Conservation (phyloP, 2,329 filamentous ascomycete genomes). For the Thermothelomyces thermophilus region DNA sequence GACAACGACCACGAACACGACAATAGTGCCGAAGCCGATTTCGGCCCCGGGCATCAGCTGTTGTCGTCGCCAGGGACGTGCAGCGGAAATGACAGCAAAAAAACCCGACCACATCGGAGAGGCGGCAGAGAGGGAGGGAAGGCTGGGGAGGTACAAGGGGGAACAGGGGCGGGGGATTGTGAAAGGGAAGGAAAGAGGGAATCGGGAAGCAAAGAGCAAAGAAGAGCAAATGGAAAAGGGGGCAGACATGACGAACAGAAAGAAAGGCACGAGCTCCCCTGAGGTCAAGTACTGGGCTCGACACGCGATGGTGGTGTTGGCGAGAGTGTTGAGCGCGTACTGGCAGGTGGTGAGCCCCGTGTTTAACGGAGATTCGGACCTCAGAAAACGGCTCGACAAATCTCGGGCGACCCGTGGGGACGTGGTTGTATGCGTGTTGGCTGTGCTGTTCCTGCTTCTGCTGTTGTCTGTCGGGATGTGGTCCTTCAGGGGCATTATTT, state of each 20-base stretch:
- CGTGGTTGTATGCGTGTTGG: conserved; percentile 24
- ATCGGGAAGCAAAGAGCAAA: neutral
- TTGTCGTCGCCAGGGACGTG: conserved; percentile 1
- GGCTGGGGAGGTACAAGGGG: too few species aligned
- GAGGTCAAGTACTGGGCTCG: neutral
- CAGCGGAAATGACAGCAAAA: conserved; percentile 11
- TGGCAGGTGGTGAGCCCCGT: conserved; percentile 34
- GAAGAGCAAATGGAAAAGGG: neutral
- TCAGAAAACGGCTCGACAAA: conserved; percentile 27
- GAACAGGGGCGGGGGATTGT: too few species aligned
- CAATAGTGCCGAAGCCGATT: conserved; percentile 4
- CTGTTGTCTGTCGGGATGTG: conserved; percentile 21
- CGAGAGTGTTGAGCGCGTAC: conserved; percentile 24
- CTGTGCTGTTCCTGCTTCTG: conserved; percentile 26
- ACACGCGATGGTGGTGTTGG: conserved; percentile 13
- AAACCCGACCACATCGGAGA: conserved; percentile 1
- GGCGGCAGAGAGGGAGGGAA: neutral
- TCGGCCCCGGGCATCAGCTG: conserved; percentile 8
- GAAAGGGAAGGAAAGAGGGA: neutral
- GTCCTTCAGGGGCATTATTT: conserved; percentile 20
- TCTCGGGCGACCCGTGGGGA: conserved; percentile 27
- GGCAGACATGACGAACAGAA: neutral
- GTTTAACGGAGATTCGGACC: conserved; percentile 33
- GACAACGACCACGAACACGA: neutral
- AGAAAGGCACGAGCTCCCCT: neutral